phyloP scores from a whole-genome alignment of 2,329 filamentous ascomycete species.

The Botrytis deweyae region DNA sequence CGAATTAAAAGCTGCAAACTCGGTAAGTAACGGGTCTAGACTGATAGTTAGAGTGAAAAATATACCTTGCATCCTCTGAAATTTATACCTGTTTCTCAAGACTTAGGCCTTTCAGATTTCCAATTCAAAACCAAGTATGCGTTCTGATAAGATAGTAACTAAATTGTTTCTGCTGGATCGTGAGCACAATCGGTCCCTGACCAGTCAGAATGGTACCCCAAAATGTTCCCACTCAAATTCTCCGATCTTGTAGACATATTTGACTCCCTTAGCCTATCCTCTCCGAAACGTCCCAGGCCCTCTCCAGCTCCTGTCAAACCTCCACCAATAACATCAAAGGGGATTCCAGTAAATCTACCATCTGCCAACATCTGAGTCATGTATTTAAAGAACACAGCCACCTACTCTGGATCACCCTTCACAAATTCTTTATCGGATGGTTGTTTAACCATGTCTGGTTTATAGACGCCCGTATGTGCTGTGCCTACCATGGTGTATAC shows the following conservation, averaged over 20 bases:
- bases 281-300: constrained; percentile 55
- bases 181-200: neutral
- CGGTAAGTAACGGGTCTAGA: neutral
- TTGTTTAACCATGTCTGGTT: constrained; percentile 7
- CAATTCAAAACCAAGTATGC: neutral
- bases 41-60: no score
- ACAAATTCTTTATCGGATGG: neutral
- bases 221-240: constrained; percentile 9
- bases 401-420: neutral
- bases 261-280: constrained; percentile 60
- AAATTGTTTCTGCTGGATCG: neutral
- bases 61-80: neutral
- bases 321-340: constrained; percentile 49
- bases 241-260: constrained; percentile 54
- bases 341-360: constrained; percentile 50
- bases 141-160: neutral
- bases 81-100: neutral
- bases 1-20: neutral
- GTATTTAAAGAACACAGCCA: constrained; percentile 6
- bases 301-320: constrained; percentile 48
- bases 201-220: neutral
- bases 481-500: constrained; percentile 15
- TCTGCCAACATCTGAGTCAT: constrained; percentile 44
- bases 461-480: neutral
- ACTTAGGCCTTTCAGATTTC: neutral